Evolutionary conservation across 73 alveolate species (phyloP).

Genomic region (Stentor coeruleus): DNA sequence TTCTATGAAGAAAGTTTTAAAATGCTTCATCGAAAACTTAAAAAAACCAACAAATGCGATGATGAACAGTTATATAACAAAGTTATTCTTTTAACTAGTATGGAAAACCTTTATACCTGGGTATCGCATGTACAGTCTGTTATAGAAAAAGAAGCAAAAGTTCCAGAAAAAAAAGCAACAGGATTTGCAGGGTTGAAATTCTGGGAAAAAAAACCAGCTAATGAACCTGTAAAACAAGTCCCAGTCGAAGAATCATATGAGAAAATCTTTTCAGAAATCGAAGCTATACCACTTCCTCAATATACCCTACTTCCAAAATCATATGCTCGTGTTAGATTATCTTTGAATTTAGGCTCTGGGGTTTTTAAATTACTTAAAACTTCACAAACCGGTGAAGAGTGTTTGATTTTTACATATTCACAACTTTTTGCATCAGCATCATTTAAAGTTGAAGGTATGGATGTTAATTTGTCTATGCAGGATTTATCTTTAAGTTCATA

Average conservation of each 20-base stretch:
- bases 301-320: neutral
- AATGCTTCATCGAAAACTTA: constrained; percentile 24
- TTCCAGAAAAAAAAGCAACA: neutral
- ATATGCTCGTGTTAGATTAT: neutral
- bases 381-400: neutral
- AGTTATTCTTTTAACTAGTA: neutral
- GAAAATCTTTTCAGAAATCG: neutral
- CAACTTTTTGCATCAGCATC: neutral
- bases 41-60: neutral
- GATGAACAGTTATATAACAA: neutral
- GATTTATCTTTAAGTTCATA: neutral
- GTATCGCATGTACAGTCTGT: neutral
- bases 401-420: too few species aligned
- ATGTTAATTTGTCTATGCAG: neutral
- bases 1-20: constrained; percentile 10
- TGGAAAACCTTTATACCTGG: constrained; percentile 9
- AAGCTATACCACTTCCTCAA: neutral
- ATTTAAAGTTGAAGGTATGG: neutral
- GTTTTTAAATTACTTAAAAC: neutral
- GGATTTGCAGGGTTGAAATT: neutral
- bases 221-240: neutral
- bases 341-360: neutral
- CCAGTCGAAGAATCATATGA: neutral
- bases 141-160: neutral
- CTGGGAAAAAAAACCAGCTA: neutral